A percentile compares a stretch with the other conserved stretches of the same genome.
phyloP scores from a whole-genome alignment of 768 basidiomycete genomes.

The Suillus lakei region DNA sequence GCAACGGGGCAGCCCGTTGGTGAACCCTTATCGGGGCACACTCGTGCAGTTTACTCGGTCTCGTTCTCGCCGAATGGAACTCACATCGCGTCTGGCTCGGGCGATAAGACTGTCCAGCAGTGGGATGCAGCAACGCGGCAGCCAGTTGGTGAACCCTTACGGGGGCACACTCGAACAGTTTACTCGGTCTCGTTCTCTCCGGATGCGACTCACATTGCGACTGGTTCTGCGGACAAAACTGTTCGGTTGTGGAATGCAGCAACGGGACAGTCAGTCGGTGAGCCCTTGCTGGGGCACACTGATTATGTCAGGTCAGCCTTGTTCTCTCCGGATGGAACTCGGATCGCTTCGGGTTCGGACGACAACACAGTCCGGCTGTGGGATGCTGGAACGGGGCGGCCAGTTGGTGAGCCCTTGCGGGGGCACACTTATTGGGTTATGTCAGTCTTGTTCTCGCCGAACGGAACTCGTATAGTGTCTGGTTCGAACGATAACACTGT shows the following conservation, averaged over 20 bases:
- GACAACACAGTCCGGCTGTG: background rate
- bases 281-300: background rate
- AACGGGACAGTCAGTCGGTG: background rate
- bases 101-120: background rate
- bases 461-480: too few species aligned
- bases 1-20: background rate
- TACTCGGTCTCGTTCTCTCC: constrained; percentile 21
- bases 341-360: background rate
- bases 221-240: constrained; percentile 18
- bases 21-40: constrained; percentile 8
- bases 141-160: background rate
- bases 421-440: background rate
- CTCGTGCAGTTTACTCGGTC: background rate
- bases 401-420: background rate
- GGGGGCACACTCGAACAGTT: constrained; percentile 17
- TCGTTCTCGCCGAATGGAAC: constrained; percentile 18
- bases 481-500: too few species aligned
- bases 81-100: constrained; percentile 13
- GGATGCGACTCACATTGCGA: constrained; percentile 21
- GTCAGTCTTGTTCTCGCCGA: background rate
- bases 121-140: constrained; percentile 8
- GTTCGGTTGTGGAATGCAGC: constrained; percentile 19
- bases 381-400: background rate
- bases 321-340: background rate
- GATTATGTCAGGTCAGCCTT: rapidly evolving